Evolutionary conservation across 306 rosid species (phyloP), one percentile per base, ranked within the genome.

Genomic region (Acacia confusa): DNA sequence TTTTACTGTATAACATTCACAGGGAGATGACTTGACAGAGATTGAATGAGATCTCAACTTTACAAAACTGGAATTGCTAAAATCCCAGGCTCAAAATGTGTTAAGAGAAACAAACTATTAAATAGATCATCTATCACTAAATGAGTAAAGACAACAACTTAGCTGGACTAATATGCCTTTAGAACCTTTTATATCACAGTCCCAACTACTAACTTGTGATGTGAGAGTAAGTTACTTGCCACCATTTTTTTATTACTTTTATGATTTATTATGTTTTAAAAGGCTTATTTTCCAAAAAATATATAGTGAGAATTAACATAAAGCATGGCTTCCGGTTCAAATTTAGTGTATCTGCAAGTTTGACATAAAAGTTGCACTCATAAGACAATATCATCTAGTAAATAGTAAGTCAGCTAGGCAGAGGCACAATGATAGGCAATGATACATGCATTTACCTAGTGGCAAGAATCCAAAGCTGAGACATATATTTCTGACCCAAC

Each of bases 11-110:
- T 22, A 70, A 79, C 86, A 53, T 61, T 43, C 5, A 78, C 22
- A 80, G 70, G 63, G 63, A 76, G 24, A 58, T 76, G 25, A 45
- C 77, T 71, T 67, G 32, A 6, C 48, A 69, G 53, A 67, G 72
- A 67, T 73, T 80, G 53, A 57, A 60, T 25, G 71, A 28, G 82
- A 60, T 11, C 9, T 43, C 74, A 84, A 75, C 57, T 78, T 84
- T 78, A 69, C 60, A 67, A 58, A 74, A 72, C 71, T 48, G 64
- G 32, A 64, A 61, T 64, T 36, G 45, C 79, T 30, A 71, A 70
- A 80, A 79, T 43, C 70, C 67, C 48, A 55, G 60, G 50, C 36
- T 64, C 45, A 24, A 72, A 41, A 36, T 45, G 45, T n/a, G 36
- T 63, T 27, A 19, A 34, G 40, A 41, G 41, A 77, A 67, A 67